Evolutionary conservation across 352 stramenopile genomes (phyloP).

Genomic region (Pythium rishiriense): DNA sequence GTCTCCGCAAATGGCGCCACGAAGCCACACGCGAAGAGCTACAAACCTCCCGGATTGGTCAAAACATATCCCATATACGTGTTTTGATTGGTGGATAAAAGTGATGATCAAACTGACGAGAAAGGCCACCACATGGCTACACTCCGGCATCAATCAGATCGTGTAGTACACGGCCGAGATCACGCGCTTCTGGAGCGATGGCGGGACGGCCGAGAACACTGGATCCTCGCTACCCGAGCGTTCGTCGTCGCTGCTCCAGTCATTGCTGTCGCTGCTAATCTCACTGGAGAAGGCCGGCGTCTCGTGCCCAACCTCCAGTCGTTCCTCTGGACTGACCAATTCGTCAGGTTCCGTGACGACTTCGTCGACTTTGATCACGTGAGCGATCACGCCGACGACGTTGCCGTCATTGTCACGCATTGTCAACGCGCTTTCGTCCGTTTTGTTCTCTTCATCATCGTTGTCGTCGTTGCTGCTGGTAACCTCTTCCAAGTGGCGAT

Average conservation of each 20-base stretch:
- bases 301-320: not conserved
- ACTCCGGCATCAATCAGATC: conserved; percentile 4
- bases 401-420: not conserved
- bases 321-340: not conserved
- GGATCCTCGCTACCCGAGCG: conserved; percentile 4
- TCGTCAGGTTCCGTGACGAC: not conserved
- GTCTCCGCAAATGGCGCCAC: conserved; percentile 11
- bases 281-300: not conserved
- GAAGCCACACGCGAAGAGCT: conserved; percentile 2
- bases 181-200: conserved; percentile 8
- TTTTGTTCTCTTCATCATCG: conserved; percentile 12
- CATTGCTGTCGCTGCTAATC: not conserved
- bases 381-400: not conserved
- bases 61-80: no score
- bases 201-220: conserved; percentile 20
- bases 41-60: not conserved
- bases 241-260: conserved; percentile 6
- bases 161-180: conserved; percentile 18
- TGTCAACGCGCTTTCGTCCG: conserved; percentile 7
- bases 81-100: conserved; percentile 12
- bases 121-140: conserved; percentile 3
- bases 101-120: conserved; percentile 1
- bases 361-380: not conserved
- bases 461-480: conserved; percentile 10
- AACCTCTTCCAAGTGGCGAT: conserved; percentile 25